Evolutionary conservation across 352 stramenopile species (phyloP).

Genomic region (Globisporangium okanoganense): DNA sequence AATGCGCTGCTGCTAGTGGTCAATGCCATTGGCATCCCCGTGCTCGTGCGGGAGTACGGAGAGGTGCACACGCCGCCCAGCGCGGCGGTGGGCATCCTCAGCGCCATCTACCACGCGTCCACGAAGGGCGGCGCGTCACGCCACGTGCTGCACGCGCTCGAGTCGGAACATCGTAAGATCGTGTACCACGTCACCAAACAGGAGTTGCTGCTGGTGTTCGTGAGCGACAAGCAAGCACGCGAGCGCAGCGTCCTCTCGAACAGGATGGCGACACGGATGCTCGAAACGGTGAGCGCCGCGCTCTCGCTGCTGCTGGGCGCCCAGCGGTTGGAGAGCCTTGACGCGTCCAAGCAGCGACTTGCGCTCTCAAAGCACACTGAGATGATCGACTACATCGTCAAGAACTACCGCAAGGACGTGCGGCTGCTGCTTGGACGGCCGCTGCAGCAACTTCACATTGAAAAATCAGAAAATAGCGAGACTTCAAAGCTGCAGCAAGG

Average conservation of each 20-base stretch:
- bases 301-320: conserved; percentile 22
- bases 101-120: conserved; percentile 46
- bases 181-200: conserved; percentile 27
- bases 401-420: conserved; percentile 15
- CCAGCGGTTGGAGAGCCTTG: conserved; percentile 19
- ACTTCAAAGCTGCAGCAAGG: conserved; percentile 5
- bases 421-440: conserved; percentile 28
- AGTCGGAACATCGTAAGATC: conserved; percentile 26
- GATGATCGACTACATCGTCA: conserved; percentile 31
- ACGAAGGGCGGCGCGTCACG: conserved; percentile 5
- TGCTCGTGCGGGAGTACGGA: conserved; percentile 46
- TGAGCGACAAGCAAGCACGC: conserved; percentile 13
- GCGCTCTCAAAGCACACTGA: conserved; percentile 27
- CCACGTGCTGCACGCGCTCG: conserved; percentile 22
- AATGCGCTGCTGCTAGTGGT: conserved; percentile 47
- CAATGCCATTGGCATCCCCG: conserved; percentile 40
- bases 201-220: conserved; percentile 32
- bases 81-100: conserved; percentile 40
- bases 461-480: not conserved
- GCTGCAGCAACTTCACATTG: conserved; percentile 1
- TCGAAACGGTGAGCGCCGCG: conserved; percentile 21
- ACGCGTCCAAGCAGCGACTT: conserved; percentile 32
- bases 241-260: not conserved
- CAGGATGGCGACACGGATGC: conserved; percentile 19
- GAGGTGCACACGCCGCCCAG: conserved; percentile 39